A percentile compares a stretch with the other conserved stretches of the same genome.
Conservation (phyloP, 441 rosid species). For the Aquilaria agallochum region DNA sequence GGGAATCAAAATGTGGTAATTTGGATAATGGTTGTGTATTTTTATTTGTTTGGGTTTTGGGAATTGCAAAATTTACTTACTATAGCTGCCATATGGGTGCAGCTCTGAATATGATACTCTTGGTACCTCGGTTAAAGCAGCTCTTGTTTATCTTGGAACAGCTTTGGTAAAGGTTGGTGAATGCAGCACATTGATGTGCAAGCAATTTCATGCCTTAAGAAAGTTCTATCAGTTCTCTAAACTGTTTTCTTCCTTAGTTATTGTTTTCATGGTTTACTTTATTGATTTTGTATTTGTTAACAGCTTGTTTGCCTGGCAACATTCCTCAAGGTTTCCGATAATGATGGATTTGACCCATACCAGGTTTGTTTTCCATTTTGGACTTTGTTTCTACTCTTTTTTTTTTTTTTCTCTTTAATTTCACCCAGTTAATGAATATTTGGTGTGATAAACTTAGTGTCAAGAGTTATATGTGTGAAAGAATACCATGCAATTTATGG, state of each 20-base stretch:
- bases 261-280: neutral
- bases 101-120: constrained; percentile 95
- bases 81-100: constrained; percentile 12
- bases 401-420: neutral
- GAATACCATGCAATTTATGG: no score
- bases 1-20: no score
- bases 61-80: no score
- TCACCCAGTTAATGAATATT: neutral
- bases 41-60: no score
- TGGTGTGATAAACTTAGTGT: no score
- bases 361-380: constrained; percentile 45
- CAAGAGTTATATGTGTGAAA: no score
- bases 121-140: constrained; percentile 84
- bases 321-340: constrained; percentile 85
- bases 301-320: constrained; percentile 97
- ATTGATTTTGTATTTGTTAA: constrained; percentile 13
- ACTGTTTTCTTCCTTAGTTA: neutral
- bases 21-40: no score
- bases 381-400: neutral
- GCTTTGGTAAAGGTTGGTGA: constrained; percentile 77
- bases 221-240: neutral
- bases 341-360: constrained; percentile 78
- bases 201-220: neutral
- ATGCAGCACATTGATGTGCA: neutral
- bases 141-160: constrained; percentile 82